Conservation (phyloP, 108 stramenopile genomes). For the Skeletonema potamos region DNA sequence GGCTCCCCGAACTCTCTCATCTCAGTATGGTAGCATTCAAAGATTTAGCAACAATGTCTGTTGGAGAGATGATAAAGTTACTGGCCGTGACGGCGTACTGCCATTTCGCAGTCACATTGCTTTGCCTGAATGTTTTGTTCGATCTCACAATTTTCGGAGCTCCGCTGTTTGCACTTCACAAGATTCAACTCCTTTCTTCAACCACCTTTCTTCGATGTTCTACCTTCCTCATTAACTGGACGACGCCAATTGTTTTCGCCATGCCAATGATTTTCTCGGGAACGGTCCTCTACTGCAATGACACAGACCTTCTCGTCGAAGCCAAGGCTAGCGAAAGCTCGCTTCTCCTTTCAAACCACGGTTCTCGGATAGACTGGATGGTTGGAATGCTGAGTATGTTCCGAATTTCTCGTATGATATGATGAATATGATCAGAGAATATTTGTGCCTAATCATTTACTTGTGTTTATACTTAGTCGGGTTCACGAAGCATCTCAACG, state of each 20-base stretch:
- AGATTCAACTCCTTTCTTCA: conserved; percentile 16
- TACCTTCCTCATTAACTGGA: conserved; percentile 40
- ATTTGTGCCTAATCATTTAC: no score
- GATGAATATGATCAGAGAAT: no score
- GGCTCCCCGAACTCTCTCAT: no score
- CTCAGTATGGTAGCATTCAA: no score
- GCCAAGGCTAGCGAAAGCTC: conserved; percentile 27
- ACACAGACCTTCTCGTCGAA: conserved; percentile 29
- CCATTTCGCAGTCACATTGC: conserved; percentile 36
- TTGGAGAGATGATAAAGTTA: neutral
- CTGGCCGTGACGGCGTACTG: conserved; percentile 18
- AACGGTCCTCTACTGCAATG: conserved; percentile 33
- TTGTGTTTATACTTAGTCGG: no score
- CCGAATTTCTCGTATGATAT: no score
- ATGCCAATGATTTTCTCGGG: conserved; percentile 47
- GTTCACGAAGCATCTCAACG: conserved; percentile 7
- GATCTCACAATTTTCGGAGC: conserved; percentile 40
- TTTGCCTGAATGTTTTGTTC: conserved; percentile 48
- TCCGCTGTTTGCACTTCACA: conserved; percentile 28
- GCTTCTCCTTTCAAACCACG: conserved; percentile 45
- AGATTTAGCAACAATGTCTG: no score
- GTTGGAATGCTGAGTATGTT: no score
- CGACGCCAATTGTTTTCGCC: conserved; percentile 48
- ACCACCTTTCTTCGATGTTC: conserved; percentile 13
- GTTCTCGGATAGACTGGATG: conserved; percentile 54